Evolutionary conservation across 1,284 basidiomycete genomes (phyloP).

Genomic region (Ganoderma resinaceum): DNA sequence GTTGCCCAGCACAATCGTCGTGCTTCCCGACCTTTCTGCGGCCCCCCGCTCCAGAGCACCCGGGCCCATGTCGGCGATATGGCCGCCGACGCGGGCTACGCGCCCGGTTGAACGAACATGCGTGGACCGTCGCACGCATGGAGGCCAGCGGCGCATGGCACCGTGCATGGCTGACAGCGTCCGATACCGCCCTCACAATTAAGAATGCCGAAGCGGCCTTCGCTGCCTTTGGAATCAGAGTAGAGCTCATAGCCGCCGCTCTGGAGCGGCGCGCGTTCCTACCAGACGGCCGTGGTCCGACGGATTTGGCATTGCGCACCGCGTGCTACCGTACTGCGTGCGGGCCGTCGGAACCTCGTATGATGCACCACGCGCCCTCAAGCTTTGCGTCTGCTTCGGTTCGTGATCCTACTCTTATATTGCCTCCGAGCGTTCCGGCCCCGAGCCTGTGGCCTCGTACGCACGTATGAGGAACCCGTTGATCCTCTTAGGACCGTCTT

Average conservation of each 20-base stretch:
- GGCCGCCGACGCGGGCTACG: not conserved
- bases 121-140: not conserved
- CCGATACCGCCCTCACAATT: conserved; percentile 4
- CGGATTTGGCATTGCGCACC: not conserved
- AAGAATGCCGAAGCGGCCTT: not conserved
- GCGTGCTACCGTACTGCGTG: not conserved
- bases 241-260: not conserved
- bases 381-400: not conserved
- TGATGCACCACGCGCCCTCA: not conserved
- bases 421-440: conserved; percentile 7
- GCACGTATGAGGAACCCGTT: conserved; percentile 5
- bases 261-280: not conserved
- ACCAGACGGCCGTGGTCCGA: not conserved
- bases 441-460: conserved; percentile 5
- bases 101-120: not conserved
- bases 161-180: conserved; percentile 1
- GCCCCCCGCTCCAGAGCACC: not conserved
- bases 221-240: not conserved
- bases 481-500: conserved; percentile 1
- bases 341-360: not conserved
- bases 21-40: not conserved
- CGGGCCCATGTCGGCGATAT: not conserved
- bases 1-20: not conserved
- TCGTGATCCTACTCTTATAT: not conserved
- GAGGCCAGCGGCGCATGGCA: not conserved